These are phyloP conservation scores for Ophiostoma angusticollis DNA, from an alignment of 2,329 filamentous ascomycete species.

Conservation along the genomic window DNA sequence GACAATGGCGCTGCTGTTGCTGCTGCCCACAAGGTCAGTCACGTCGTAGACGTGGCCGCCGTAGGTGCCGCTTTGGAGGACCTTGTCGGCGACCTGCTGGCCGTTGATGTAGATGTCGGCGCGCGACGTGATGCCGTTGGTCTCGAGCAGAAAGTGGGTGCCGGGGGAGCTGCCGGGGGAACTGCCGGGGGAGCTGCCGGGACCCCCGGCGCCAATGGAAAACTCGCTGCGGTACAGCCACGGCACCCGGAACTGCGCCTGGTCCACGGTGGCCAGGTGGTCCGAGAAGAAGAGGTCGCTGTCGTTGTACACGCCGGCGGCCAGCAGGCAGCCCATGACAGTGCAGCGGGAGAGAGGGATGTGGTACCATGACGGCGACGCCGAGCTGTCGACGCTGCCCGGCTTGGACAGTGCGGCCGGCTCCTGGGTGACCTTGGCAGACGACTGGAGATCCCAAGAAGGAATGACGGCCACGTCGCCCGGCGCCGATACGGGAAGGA, in stretches of 20 bases:
- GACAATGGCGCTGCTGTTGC: slow-evolving; percentile 35
- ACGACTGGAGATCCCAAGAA: slow-evolving; percentile 37
- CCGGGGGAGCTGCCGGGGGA: slow-evolving; percentile 12
- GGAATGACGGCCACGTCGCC: slow-evolving; percentile 25
- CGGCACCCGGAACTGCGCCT: slow-evolving; percentile 35
- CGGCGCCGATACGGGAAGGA: slow-evolving; percentile 1
- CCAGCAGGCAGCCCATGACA: slow-evolving; percentile 44
- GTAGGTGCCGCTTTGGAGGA: slow-evolving; percentile 42
- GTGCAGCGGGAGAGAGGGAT: slow-evolving; percentile 35
- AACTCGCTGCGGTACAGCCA: slow-evolving; percentile 49
- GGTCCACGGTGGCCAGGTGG: slow-evolving; percentile 28
- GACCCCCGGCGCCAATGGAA: slow-evolving; percentile 19
- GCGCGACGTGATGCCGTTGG: slow-evolving; percentile 46
- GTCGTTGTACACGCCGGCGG: slow-evolving; percentile 38
- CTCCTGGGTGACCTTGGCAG: slow-evolving; percentile 23
- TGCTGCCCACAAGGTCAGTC: slow-evolving; percentile 21
- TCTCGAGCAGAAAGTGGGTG: slow-evolving; percentile 38
- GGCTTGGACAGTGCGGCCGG: slow-evolving; percentile 27
- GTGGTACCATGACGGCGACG: slow-evolving; percentile 33
- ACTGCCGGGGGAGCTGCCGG: too few relatives aligned
- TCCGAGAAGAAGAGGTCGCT: slow-evolving; percentile 42
- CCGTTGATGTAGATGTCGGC: slow-evolving; percentile 51
- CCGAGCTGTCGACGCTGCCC: too few relatives aligned
- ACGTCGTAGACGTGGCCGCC: slow-evolving; percentile 43
- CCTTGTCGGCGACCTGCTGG: slow-evolving; percentile 32